phyloP scores from a whole-genome alignment of 2,329 filamentous ascomycete species.

The Colletotrichum scovillei region DNA sequence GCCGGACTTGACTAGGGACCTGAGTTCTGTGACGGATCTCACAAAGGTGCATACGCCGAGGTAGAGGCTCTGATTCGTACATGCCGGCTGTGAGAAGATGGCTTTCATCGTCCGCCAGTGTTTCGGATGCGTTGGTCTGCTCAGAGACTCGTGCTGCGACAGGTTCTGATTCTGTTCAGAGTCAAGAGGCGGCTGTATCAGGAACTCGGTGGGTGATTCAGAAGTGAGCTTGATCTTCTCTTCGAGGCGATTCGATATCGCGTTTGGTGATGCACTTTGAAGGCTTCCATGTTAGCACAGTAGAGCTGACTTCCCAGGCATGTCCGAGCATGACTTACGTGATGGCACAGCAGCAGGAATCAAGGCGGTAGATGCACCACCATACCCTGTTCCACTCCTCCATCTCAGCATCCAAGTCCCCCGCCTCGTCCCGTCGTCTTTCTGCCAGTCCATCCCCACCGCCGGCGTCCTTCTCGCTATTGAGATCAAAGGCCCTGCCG shows the following conservation, averaged over 20 bases:
- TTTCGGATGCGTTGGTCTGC: not conserved
- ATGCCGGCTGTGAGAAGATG: not conserved
- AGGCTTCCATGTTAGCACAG: not conserved
- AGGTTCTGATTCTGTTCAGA: not conserved
- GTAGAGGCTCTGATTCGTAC: not conserved
- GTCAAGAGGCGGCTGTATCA: not conserved
- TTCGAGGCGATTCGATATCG: not conserved
- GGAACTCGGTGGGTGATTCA: not conserved
- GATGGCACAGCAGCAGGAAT: not conserved
- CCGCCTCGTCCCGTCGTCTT: not conserved
- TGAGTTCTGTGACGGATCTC: not conserved
- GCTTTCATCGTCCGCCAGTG: not conserved
- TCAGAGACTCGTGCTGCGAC: not conserved
- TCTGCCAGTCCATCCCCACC: not conserved
- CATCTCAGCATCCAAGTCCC: not conserved
- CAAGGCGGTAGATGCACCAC: not conserved
- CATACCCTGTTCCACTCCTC: not conserved
- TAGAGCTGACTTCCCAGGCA: not conserved
- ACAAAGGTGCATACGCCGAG: not conserved
- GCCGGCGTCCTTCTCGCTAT: not conserved
- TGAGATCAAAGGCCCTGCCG: not conserved
- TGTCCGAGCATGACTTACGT: not conserved
- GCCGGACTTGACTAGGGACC: not conserved
- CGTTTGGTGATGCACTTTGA: not conserved
- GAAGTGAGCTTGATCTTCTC: not conserved